A percentile compares a stretch with the other conserved stretches of the same genome.
phyloP scores from a whole-genome alignment of 73 alveolate genomes.

The Symbiodinium pilosum region DNA sequence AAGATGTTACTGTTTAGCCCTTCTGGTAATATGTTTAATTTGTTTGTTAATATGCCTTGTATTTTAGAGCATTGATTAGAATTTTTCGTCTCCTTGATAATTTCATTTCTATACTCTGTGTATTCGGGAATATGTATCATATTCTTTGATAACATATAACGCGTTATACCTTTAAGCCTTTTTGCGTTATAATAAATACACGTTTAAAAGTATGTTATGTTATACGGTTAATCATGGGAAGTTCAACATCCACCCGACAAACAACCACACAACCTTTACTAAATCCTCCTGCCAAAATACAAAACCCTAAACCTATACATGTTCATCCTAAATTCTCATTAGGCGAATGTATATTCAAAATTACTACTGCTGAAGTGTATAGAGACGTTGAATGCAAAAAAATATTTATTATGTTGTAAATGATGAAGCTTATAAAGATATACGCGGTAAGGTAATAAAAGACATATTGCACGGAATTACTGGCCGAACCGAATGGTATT shows the following conservation, averaged over 20 bases:
- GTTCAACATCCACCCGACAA: too few relatives aligned
- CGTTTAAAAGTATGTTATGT: not conserved
- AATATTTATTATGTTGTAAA: not conserved
- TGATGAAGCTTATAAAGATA: not conserved
- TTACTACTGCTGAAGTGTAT: not conserved
- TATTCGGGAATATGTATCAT: not conserved
- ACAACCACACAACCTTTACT: too few relatives aligned
- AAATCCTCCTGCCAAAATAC: not conserved
- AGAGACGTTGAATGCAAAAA: not conserved
- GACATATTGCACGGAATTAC: not conserved
- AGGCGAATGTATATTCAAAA: too few relatives aligned
- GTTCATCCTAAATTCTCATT: not conserved
- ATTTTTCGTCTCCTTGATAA: not conserved
- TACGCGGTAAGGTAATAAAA: not conserved
- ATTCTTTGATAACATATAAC: not conserved
- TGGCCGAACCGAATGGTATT: not conserved
- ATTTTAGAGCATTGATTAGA: not conserved
- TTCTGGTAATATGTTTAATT: not conserved
- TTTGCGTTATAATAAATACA: too few relatives aligned
- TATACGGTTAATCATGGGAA: not conserved
- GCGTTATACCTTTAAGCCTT: too few relatives aligned
- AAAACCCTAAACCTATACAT: not conserved
- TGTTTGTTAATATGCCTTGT: not conserved
- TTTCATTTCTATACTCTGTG: not conserved
- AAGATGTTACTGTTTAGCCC: not conserved